A percentile compares a stretch with the other conserved stretches of the same genome.
These are phyloP conservation scores for Graphilbum sp. DNA, from an alignment of 2,329 filamentous ascomycete species.

Conservation along the genomic window DNA sequence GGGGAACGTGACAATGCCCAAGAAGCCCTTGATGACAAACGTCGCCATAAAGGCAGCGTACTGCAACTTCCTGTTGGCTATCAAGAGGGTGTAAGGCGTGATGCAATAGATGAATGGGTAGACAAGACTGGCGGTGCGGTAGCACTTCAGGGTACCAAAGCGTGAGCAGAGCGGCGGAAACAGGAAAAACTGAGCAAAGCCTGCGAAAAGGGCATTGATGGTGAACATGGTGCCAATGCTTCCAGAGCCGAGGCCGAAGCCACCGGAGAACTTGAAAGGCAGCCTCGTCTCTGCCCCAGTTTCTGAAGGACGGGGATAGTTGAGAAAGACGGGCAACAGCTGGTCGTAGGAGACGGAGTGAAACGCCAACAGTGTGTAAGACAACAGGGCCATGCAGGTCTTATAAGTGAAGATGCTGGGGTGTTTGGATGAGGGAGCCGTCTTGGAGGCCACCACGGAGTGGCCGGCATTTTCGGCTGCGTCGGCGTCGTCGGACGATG, in stretches of 20 bases:
- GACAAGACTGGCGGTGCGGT: constrained; percentile 43
- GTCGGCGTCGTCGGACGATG: constrained; percentile 13
- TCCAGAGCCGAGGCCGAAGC: constrained; percentile 57
- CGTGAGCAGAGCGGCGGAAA: constrained; percentile 61
- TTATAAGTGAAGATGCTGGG: constrained; percentile 14
- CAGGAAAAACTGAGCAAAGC: constrained; percentile 69
- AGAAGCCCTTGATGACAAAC: constrained; percentile 58
- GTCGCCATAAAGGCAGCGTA: constrained; percentile 47
- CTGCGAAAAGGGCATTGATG: constrained; percentile 62
- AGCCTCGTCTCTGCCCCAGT: constrained; percentile 41
- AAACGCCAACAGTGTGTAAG: constrained; percentile 67
- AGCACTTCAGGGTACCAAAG: constrained; percentile 60
- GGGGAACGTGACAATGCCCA: constrained; percentile 73
- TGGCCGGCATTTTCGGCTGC: no score
- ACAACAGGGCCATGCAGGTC: constrained; percentile 32
- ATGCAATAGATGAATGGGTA: constrained; percentile 65
- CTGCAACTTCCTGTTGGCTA: constrained; percentile 29
- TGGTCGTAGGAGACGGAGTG: constrained; percentile 80
- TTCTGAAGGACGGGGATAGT: constrained; percentile 45
- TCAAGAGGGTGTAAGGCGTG: constrained; percentile 65
- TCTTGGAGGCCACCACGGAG: no score
- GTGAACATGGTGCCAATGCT: constrained; percentile 78
- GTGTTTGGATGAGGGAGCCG: no score
- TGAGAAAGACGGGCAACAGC: constrained; percentile 73
- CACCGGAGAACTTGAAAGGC: constrained; percentile 69